Base-by-base conservation (phyloP, 148 eudicot genomes). In the Camellia japonica region DNA sequence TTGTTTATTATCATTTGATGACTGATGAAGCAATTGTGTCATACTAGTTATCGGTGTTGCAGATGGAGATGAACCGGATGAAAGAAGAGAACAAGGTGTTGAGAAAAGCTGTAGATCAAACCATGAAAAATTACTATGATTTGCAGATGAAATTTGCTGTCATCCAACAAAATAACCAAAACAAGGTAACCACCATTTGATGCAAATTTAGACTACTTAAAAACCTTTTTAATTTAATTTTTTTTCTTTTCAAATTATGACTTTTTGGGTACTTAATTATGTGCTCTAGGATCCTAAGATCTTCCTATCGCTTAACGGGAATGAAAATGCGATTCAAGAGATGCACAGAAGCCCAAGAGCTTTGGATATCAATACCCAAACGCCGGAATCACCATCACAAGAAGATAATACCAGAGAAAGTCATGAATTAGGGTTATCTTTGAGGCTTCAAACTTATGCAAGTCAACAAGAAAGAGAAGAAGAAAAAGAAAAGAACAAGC, bases 41-140 rank as follows among this genome's bases (percentile, higher is more conserved):
- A 55, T 80, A 41, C 9, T 51, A 89, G 91, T 20, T 89, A 68
- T 78, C 71, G 42, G 81, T 23, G 58, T 64, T 89, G 71, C 88
- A 87, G 83, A 83, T 47, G 84, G 83, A 83, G 85, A 83, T 87
- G 88, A 78, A 80, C 16, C 75, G 80, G 14, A 85, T 89, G 86
- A 89, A 82, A 76, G 91, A 89, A 80, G 91, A 89, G 83, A 89
- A 89, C 81, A 82, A 83, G 78, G 61, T 81, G 59, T 58, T 89
- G 74, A 83, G 75, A 82, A 80, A 82, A 70, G 89, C 84, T 38
- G 86, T 89, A 56, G 88, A 89, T 75, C 78, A 83, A 72, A 82
- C 88, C 38, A 81, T 87, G 87, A 89, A 85, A 73, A 86, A 87
- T 77, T 89, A 85, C 83, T 76, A 72, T 60, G 87, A 89, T 85